Base-by-base conservation (phyloP, 495 filamentous ascomycete species). In the Lophium mytilinum region DNA sequence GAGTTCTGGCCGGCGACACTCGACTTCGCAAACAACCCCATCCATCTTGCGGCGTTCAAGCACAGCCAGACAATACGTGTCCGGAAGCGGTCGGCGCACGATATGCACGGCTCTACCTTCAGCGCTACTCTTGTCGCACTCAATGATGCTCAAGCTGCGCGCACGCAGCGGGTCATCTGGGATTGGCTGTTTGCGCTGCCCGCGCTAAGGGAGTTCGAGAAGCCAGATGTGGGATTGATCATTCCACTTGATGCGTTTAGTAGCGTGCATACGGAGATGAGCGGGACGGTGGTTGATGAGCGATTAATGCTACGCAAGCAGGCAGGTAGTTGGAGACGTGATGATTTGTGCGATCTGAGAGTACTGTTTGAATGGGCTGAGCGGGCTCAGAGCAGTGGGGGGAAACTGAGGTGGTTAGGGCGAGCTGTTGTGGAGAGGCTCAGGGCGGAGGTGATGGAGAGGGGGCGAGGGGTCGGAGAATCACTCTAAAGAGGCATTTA, bases 1-100 rank as follows among this genome's bases (percentile, higher is more conserved):
- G 85, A 89, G 53, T 89, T 90, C 72, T 97, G 93, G 93, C 84
- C 86, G 30, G 74, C 96, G 5, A 80, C 83, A 17, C 76, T 99
- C 7, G 86, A 96, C 66, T 87, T 99, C 57, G 78, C 76, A 17
- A 70, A 74, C 50, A 82, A 90, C 39, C 75, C 83, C 0, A 69
- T 72, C 0, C 83, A 87, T 50, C 73, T 83, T n/a, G 76, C 82
- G 0, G 80, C 84, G 36, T 96, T 98, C 72, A 75, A 77, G 30
- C 74, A 73, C 12, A 85, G 84, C 37, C 90, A 95, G 70, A 87
- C 81, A 0, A 72, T 99, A 34, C 90, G 83, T 62, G 82, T 98
- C 4, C 82, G 89, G 37, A 80, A 87, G n/a, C 82, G 91, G 47
- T 81, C 87, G 19, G 83, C 79, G 5, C 79, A 83, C 66, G 84